Conservation (phyloP, 2,329 filamentous ascomycete species). For the Ascocoryne sarcoides region DNA sequence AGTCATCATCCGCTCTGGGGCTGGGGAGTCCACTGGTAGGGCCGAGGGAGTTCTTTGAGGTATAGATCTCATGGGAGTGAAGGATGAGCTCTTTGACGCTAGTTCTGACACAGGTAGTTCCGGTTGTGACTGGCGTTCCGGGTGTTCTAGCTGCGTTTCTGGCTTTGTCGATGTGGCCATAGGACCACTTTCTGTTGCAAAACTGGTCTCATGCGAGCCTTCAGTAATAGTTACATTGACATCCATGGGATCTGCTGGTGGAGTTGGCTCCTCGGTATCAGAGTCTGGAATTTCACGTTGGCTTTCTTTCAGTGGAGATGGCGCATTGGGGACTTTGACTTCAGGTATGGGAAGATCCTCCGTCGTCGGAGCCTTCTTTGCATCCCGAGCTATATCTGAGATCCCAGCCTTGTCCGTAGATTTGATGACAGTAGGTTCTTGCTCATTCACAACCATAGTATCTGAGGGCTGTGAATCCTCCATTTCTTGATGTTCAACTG, state of each 20-base stretch:
- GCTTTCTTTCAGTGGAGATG: conserved; percentile 4
- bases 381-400: conserved; percentile 21
- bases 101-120: conserved; percentile 1
- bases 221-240: conserved; percentile 21
- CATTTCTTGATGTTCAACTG: neutral
- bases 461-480: conserved; percentile 2
- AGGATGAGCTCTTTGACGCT: conserved; percentile 11
- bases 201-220: conserved; percentile 22
- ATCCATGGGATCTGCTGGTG: conserved; percentile 21
- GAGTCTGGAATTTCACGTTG: conserved; percentile 21
- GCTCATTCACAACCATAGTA: neutral
- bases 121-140: conserved; percentile 4
- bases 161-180: neutral
- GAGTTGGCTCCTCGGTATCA: conserved; percentile 19
- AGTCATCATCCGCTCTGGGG: conserved; percentile 53
- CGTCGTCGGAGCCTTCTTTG: conserved; percentile 23
- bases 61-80: conserved; percentile 12
- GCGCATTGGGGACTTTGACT: conserved; percentile 5
- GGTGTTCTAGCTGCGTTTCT: conserved; percentile 5
- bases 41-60: conserved; percentile 21
- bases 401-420: too few relatives aligned
- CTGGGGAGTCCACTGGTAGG: conserved; percentile 27
- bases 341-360: conserved; percentile 17
- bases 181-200: conserved; percentile 6
- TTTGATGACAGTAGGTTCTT: neutral